Evolutionary conservation across 108 stramenopile species (phyloP).

Genomic region (Mediolabrus comicus): DNA sequence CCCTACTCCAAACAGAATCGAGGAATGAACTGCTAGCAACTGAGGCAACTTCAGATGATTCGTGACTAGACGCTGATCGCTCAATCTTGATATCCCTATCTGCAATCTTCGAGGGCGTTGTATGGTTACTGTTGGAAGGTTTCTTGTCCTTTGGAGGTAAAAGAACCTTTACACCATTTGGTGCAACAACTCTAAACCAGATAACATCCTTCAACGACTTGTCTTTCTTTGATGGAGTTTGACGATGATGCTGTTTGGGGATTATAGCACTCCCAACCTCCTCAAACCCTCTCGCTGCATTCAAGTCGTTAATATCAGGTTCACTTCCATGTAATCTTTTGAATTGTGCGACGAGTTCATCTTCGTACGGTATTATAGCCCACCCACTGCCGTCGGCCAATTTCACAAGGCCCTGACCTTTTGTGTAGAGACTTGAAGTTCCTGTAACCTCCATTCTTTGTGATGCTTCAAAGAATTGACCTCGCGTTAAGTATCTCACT

Average conservation of each 20-base stretch:
- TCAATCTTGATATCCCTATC: not conserved
- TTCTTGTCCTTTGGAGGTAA: conserved; percentile 41
- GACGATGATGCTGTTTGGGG: not conserved
- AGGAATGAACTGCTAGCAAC: conserved; percentile 33
- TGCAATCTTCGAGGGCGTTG: conserved; percentile 10
- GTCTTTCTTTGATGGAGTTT: conserved; percentile 4
- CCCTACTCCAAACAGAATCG: conserved; percentile 44
- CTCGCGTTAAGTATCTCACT: conserved; percentile 61
- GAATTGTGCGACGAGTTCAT: conserved; percentile 68
- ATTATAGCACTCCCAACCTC: conserved; percentile 82
- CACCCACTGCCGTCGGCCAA: conserved; percentile 83
- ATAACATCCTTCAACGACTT: conserved; percentile 20
- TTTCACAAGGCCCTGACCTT: conserved; percentile 79
- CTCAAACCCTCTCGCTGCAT: conserved; percentile 46
- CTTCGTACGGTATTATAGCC: conserved; percentile 75
- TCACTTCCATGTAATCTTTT: conserved; percentile 35
- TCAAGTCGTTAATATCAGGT: conserved; percentile 11
- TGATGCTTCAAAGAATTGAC: conserved; percentile 82
- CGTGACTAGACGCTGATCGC: conserved; percentile 15
- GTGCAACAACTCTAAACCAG: conserved; percentile 64
- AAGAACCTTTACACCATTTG: conserved; percentile 61
- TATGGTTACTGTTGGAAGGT: conserved; percentile 3
- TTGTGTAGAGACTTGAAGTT: conserved; percentile 50
- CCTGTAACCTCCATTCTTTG: conserved; percentile 65
- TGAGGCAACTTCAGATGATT: conserved; percentile 32